Base-by-base conservation (phyloP, 129 eudicot genomes). In the Flaveria brownii region DNA sequence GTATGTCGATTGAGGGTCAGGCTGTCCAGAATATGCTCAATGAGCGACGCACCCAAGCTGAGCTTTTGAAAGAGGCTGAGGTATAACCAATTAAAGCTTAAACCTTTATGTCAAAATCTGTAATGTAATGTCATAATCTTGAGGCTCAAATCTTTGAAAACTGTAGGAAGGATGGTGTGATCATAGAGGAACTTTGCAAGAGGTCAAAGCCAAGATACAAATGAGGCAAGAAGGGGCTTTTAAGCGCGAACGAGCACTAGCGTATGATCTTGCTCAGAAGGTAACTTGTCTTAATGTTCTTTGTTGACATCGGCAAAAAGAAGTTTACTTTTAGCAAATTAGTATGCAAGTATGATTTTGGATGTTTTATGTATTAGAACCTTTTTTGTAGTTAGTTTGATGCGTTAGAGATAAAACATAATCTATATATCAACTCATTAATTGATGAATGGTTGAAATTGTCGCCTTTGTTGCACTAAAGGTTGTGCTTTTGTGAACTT, bases 161-260 rank as follows among this genome's bases (percentile, higher is more conserved):
- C 70, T 70, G 28, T 82, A 93, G 96, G 99, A 91, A 78, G 97
- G 99, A 52, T 95, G 99, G 99, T 91, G 97, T 81, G 96, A 91
- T 25, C 91, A 88, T 28, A 88, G 88, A 76, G 89, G 97, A 25
- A 95, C 97, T 22, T 72, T 95, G 43, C 86, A 91, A 63, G 89
- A 95, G 60, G 78, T 95, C 14, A 91, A 87, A 85, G 70, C 96
- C 14, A 95, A 89, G 90, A 87, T 95, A 77, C 96, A 95, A 46
- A 82, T 91, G 93, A 85, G 91, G 83, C 96, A 91, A 81, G 99
- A 86, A 73, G 99, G 99, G 64, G 96, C 96, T 1, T 82, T 89
- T 76, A 95, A 89, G 78, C 94, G 99, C 51, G 99, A 95, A 62
- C 65, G 99, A 69, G 99, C 99, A 17, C 86, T 91, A 56, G 99